Evolutionary conservation across 352 stramenopile species (phyloP).

Genomic region (Blastocystis sp.): DNA sequence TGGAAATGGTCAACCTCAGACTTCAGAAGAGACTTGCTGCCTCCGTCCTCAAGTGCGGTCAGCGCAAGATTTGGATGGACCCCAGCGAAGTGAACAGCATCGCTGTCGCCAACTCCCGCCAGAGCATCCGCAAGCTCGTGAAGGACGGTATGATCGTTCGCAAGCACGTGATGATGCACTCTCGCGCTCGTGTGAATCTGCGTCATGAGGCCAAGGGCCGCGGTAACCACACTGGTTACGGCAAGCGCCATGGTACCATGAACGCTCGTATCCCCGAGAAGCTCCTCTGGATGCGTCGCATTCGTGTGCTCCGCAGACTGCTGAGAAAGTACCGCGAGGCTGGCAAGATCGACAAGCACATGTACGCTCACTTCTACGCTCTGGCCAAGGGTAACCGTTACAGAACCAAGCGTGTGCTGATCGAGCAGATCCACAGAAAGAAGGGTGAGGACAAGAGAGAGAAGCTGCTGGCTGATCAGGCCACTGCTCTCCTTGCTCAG

Average conservation of each 20-base stretch:
- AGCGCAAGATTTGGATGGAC: slow-evolving; percentile 99
- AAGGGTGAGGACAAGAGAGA: slow-evolving; percentile 23
- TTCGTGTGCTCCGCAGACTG: slow-evolving; percentile 95
- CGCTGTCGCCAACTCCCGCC: slow-evolving; percentile 94
- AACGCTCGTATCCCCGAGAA: slow-evolving; percentile 99
- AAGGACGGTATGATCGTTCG: slow-evolving; percentile 99
- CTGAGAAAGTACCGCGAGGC: slow-evolving; percentile 97
- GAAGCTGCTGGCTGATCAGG: slow-evolving; percentile 22
- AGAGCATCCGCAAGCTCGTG: slow-evolving; percentile 95
- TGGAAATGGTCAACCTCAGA: slow-evolving; percentile 3
- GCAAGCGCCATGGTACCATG: slow-evolving; percentile 97
- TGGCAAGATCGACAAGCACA: slow-evolving; percentile 99
- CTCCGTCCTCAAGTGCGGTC: slow-evolving; percentile 98
- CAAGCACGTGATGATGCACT: slow-evolving; percentile 97
- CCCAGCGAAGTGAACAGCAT: slow-evolving; percentile 99
- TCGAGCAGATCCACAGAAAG: slow-evolving; percentile 98
- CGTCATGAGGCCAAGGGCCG: slow-evolving; percentile 96
- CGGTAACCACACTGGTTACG: slow-evolving; percentile 93
- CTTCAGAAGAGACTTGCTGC: slow-evolving; percentile 80
- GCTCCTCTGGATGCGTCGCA: slow-evolving; percentile 98
- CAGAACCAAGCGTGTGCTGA: slow-evolving; percentile 99
- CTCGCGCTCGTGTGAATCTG: slow-evolving; percentile 89
- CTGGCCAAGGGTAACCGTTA: slow-evolving; percentile 98
- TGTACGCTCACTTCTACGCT: slow-evolving; percentile 80
- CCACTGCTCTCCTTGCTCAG: slow-evolving; percentile 22